phyloP scores from a whole-genome alignment of 805 yeast genomes.

The Candida succiphila region DNA sequence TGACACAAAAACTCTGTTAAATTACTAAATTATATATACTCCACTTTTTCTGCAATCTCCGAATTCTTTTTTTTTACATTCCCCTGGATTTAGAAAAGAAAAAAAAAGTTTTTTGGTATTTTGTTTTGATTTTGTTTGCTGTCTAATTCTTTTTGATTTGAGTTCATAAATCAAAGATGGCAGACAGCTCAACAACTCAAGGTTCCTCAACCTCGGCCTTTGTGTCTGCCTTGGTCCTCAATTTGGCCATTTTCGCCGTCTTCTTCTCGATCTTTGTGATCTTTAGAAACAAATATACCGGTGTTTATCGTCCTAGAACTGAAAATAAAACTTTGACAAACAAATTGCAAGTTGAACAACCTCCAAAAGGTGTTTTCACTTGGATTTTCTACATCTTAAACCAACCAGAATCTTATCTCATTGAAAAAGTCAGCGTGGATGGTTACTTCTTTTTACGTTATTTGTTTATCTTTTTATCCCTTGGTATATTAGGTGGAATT shows the following conservation, averaged over 20 bases:
- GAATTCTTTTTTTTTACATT: too few species aligned
- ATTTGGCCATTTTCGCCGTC: conserved; percentile 29
- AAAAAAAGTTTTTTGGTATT: too few species aligned
- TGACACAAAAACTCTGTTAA: too few species aligned
- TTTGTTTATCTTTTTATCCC: conserved; percentile 40
- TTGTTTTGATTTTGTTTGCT: too few species aligned
- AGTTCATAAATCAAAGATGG: conserved; percentile 1
- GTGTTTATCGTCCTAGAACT: conserved; percentile 46
- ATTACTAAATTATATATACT: too few species aligned
- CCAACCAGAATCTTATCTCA: conserved; percentile 49
- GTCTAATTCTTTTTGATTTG: too few species aligned
- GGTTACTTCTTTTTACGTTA: conserved; percentile 70
- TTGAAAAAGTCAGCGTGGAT: conserved; percentile 67
- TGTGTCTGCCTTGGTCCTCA: conserved; percentile 36
- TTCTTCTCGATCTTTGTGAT: conserved; percentile 29
- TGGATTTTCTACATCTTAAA: conserved; percentile 47
- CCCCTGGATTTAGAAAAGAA: too few species aligned
- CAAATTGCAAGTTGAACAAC: conserved; percentile 31
- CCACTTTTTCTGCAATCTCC: too few species aligned
- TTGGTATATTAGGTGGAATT: conserved; percentile 44
- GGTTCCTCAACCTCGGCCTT: conserved; percentile 38
- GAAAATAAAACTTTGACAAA: conserved; percentile 35
- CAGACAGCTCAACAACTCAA: conserved; percentile 2
- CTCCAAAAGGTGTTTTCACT: conserved; percentile 33
- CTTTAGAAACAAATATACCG: conserved; percentile 30